Base-by-base conservation (phyloP, 1,139 yeast genomes). In the Pichia sorboxylosa region DNA sequence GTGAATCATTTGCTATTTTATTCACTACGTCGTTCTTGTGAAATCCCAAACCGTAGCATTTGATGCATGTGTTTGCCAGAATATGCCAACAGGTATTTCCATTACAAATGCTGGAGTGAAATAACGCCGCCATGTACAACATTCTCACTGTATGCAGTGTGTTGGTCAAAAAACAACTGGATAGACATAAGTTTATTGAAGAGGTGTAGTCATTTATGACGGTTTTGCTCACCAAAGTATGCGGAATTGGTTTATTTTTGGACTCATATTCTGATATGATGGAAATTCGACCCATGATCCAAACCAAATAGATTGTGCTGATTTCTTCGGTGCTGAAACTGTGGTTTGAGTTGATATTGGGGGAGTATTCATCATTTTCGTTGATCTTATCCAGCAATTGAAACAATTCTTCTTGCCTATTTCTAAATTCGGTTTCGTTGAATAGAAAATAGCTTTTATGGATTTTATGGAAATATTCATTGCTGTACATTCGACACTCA, bases 51-150 rank as follows among this genome's bases (percentile, higher is more conserved):
- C 63, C 48, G 13, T 54, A 42, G 2, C 64, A 57, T 40, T 61
- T 66, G 24, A 63, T 39, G 13, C 55, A 46, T 4, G 61, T 61
- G 9, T 57, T 38, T 7, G 61, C 59, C 25, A 55, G 39, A 24
- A 63, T 34, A 27, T 59, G 53, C 57, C 61, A 63, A 2, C 59
- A 51, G 5, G 58, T 51, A 33, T 60, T 65, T 30, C 63, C 48
- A 32, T 57, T 58, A 41, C 51, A 56, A 26, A 48, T 49, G 9
- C 59, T 47, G 32, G 57, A 55, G 29, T 59, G 45, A 39, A 56
- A 57, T 6, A 55, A 40, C 0, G 63, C 52, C 20, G 59, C 44
- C 9, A 60, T 39, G 29, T 52, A 51, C 4, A 61, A 37, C 28
- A 59, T 48, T 24, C 57, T 47, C 9, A 63, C 54, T 0, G 64